A percentile compares a stretch with the other conserved stretches of the same genome.
Conservation (phyloP, 768 basidiomycete genomes). For the Rickenella mellea region DNA sequence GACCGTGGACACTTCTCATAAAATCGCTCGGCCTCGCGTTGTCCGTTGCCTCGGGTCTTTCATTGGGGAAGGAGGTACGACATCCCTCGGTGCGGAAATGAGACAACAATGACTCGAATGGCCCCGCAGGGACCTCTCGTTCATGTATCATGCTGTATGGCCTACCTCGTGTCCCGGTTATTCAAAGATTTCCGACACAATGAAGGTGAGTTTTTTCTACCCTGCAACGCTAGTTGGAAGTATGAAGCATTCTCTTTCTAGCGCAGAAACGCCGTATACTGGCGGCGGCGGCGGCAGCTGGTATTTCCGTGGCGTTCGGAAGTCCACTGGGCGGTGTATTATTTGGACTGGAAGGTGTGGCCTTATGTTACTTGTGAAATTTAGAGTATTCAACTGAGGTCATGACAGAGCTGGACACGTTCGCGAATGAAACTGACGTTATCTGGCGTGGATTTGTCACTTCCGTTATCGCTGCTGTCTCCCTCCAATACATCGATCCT, state of each 20-base stretch:
- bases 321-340: slow-evolving; percentile 80
- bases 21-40: slow-evolving; percentile 79
- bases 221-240: neutral
- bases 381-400: slow-evolving; percentile 5
- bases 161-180: slow-evolving; percentile 53
- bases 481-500: slow-evolving; percentile 76
- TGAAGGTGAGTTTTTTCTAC: slow-evolving; percentile 42
- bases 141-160: slow-evolving; percentile 78
- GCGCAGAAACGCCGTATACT: slow-evolving; percentile 76
- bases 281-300: slow-evolving; percentile 77
- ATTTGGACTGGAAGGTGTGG: slow-evolving; percentile 66
- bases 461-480: slow-evolving; percentile 78
- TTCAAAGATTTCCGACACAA: slow-evolving; percentile 68
- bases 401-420: slow-evolving; percentile 51
- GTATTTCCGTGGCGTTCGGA: slow-evolving; percentile 84
- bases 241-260: slow-evolving; percentile 15
- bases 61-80: slow-evolving; percentile 73
- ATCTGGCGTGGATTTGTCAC: slow-evolving; percentile 88
- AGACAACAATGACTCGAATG: slow-evolving; percentile 1
- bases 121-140: slow-evolving; percentile 62
- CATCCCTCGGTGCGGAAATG: slow-evolving; percentile 12
- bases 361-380: neutral
- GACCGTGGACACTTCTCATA: slow-evolving; percentile 77
- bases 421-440: slow-evolving; percentile 64
- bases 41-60: slow-evolving; percentile 77